Evolutionary conservation across 768 basidiomycete genomes (phyloP).

Genomic region (Kwoniella botswanensis): DNA sequence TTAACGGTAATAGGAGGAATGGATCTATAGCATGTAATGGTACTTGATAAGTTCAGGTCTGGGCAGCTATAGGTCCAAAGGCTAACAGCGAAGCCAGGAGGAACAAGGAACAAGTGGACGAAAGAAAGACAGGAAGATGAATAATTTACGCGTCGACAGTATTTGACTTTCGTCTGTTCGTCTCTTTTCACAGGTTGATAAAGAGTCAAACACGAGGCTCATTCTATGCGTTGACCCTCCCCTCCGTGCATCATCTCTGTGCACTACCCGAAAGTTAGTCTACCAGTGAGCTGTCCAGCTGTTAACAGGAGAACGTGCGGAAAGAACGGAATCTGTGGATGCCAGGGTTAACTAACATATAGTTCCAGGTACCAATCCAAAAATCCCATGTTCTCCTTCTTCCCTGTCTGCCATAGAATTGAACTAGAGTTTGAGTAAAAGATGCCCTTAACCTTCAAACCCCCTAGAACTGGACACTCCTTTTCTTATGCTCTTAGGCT

Average conservation of each 20-base stretch:
- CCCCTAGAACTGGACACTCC: background rate
- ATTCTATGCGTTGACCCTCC: no score
- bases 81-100: background rate
- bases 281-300: no score
- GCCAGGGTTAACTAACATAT: background rate
- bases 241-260: no score
- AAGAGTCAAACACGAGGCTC: no score
- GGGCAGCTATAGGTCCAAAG: background rate
- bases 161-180: background rate
- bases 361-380: background rate
- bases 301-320: no score
- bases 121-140: background rate
- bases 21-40: background rate
- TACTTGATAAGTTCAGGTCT: background rate
- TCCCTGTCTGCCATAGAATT: no score
- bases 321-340: background rate
- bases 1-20: no score
- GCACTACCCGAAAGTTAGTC: no score
- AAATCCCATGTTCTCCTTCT: no score
- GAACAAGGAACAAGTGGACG: slow-evolving; percentile 9
- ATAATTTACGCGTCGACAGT: slow-evolving; percentile 1
- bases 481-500: background rate
- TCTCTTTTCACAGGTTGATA: no score
- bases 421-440: no score
- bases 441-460: no score